phyloP scores from a whole-genome alignment of 1,139 yeast species.

The Nakaseomyces glabratus region DNA sequence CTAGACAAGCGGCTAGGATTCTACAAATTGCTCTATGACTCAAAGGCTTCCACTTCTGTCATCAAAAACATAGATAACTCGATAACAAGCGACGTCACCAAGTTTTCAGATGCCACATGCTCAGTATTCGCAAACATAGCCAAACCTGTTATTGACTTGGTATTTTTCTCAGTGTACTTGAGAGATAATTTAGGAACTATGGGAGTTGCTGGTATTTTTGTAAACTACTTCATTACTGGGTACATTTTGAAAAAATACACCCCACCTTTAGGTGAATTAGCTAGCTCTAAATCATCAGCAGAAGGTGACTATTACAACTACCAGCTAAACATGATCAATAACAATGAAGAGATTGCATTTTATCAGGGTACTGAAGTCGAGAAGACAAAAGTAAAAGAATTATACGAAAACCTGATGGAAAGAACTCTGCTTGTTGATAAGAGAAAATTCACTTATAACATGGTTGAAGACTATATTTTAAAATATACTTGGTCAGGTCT shows the following conservation, averaged over 20 bases:
- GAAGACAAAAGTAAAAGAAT: slow-evolving; percentile 51
- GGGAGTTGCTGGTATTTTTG: slow-evolving; percentile 72
- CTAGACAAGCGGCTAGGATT: slow-evolving; percentile 74
- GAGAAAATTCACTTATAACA: slow-evolving; percentile 50
- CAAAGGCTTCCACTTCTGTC: slow-evolving; percentile 31
- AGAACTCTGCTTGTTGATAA: slow-evolving; percentile 38
- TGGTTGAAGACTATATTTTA: slow-evolving; percentile 77
- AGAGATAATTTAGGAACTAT: slow-evolving; percentile 79
- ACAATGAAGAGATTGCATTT: slow-evolving; percentile 90
- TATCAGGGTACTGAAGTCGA: slow-evolving; percentile 87
- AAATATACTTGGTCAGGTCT: slow-evolving; percentile 93
- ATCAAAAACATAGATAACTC: slow-evolving; percentile 55
- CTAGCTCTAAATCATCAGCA: slow-evolving; percentile 63
- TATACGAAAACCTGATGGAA: slow-evolving; percentile 52
- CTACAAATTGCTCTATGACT: slow-evolving; percentile 57
- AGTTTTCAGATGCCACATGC: slow-evolving; percentile 76
- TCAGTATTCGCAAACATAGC: slow-evolving; percentile 83
- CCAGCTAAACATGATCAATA: slow-evolving; percentile 75
- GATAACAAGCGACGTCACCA: slow-evolving; percentile 75
- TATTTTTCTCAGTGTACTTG: slow-evolving; percentile 79
- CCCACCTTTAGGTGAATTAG: slow-evolving; percentile 77
- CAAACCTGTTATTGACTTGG: slow-evolving; percentile 79
- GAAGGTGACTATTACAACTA: slow-evolving; percentile 89
- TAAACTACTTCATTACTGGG: slow-evolving; percentile 77
- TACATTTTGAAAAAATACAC: slow-evolving; percentile 62